Percentiles rank a stretch among this genome's conserved stretches.
phyloP scores from a whole-genome alignment of 192 early-diverging fungal species.

The Linderina pennispora region DNA sequence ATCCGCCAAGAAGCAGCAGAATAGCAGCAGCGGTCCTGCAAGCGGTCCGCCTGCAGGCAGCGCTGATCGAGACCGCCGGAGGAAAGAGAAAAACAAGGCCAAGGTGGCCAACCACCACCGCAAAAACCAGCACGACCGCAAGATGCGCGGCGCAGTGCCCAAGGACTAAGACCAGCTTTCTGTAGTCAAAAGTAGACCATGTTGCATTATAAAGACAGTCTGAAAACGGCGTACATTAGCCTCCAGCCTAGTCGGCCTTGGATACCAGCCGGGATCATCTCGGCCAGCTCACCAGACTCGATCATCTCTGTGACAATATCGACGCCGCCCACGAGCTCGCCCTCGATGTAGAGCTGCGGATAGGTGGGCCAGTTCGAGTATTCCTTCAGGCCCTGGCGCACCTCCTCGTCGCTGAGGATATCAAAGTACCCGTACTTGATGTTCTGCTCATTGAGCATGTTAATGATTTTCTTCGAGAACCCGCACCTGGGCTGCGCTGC shows the following conservation, averaged over 20 bases:
- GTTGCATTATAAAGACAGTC: too few relatives aligned
- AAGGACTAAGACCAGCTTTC: too few relatives aligned
- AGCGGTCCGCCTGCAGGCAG: too few relatives aligned
- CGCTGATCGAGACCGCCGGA: constrained; percentile 23
- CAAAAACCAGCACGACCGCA: constrained; percentile 66
- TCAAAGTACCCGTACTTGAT: constrained; percentile 85
- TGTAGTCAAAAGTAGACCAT: too few relatives aligned
- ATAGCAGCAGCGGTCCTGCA: background rate
- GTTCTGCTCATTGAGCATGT: constrained; percentile 65
- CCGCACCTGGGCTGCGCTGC: constrained; percentile 89
- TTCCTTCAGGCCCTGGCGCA: constrained; percentile 85
- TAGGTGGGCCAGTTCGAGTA: constrained; percentile 94
- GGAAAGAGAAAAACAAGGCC: constrained; percentile 61
- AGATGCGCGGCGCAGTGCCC: constrained; percentile 44
- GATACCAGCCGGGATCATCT: constrained; percentile 51
- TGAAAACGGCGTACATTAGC: too few relatives aligned
- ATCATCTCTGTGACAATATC: constrained; percentile 95
- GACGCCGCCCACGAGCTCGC: constrained; percentile 89
- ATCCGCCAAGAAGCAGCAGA: background rate
- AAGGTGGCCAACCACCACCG: constrained; percentile 68
- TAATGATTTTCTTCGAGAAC: constrained; percentile 77
- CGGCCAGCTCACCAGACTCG: constrained; percentile 61
- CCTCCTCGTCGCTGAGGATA: constrained; percentile 88
- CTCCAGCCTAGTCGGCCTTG: constrained; percentile 9
- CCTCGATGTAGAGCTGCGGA: constrained; percentile 89